Evolutionary conservation across 139 green algal species (phyloP), one percentile per base, ranked within the genome.

Genomic region (Tetradesmus lagerheimii): DNA sequence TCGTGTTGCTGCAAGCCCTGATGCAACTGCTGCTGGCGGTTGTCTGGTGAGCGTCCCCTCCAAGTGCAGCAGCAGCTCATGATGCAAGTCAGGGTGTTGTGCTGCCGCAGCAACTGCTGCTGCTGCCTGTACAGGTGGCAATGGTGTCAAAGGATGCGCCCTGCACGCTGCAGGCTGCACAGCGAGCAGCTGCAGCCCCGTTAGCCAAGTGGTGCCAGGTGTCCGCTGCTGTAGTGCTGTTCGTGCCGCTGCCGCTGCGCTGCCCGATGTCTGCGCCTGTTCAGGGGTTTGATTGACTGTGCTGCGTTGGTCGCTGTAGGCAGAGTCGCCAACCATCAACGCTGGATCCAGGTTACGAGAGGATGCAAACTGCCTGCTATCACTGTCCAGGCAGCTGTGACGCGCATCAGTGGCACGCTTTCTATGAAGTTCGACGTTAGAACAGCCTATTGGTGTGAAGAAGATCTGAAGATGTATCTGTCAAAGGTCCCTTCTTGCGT

Each of bases 51-150:
- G 34, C 15, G 25, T 35, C 20, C 47, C 80, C n/a, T 86, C n/a
- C 25, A 86, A 14, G 29, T 86, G 80, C 45, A 86, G 45, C 45
- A 86, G 39, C 47, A 86, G 39, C 41, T 39, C 76, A 50, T 82
- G 76, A 41, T 85, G 41, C 79, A 67, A 12, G 4, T 66, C 39
- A 20, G 35, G 27, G 39, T 84, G 79, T 11, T 47, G 27, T 20
- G 41, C 39, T 39, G 39, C 39, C 53, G 41, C 27, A 37, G 27
- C 23, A 41, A 37, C 23, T n/a, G 34, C 39, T 84, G 79, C 20
- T 71, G 39, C 41, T 74, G 3, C 15, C n/a, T 86, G 45, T 9
- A 39, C 35, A 16, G 47, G 47, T 29, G 37, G 45, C 45, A 74
- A 25, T 1, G 35, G 80, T 5, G 29, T 31, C n/a, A 43, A 12